A percentile compares a stretch with the other conserved stretches of the same genome.
These are phyloP conservation scores for Peterozyma toletana DNA, from an alignment of 805 yeast genomes.

Conservation along the genomic window DNA sequence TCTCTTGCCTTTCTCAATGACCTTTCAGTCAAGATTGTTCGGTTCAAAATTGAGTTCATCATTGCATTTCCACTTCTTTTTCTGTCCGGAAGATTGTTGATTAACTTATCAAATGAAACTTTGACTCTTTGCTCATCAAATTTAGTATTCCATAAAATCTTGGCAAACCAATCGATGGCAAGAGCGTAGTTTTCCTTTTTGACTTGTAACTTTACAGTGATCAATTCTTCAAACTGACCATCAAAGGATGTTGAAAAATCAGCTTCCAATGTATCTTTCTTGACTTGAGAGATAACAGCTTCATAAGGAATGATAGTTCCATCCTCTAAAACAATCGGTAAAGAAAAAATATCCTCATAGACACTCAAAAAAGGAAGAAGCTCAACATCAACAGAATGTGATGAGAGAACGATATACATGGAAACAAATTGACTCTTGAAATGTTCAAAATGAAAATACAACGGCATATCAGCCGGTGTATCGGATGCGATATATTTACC, in stretches of 20 bases:
- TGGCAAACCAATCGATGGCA: conserved; percentile 73
- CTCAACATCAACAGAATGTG: conserved; percentile 40
- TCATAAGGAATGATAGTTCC: conserved; percentile 61
- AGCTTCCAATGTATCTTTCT: conserved; percentile 64
- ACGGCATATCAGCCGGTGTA: conserved; percentile 45
- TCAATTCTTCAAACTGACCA: conserved; percentile 52
- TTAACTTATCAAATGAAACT: conserved; percentile 53
- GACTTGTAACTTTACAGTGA: conserved; percentile 55
- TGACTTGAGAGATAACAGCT: conserved; percentile 65
- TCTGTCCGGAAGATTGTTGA: conserved; percentile 53
- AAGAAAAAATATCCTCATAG: conserved; percentile 57
- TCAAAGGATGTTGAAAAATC: conserved; percentile 50
- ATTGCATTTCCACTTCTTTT: conserved; percentile 60
- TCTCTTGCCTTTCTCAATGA: conserved; percentile 66
- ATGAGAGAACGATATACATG: conserved; percentile 53
- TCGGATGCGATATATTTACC: conserved; percentile 16
- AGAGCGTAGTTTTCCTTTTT: conserved; percentile 52
- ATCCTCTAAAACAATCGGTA: conserved; percentile 61
- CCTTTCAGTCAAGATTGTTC: conserved; percentile 44
- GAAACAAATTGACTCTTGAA: conserved; percentile 75
- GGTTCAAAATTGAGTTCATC: conserved; percentile 55
- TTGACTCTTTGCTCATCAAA: conserved; percentile 70
- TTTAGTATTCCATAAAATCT: conserved; percentile 54
- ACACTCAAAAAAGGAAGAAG: conserved; percentile 59
- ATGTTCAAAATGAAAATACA: conserved; percentile 73